phyloP scores from a whole-genome alignment of 345 rosid genomes.

The Brassica napus region DNA sequence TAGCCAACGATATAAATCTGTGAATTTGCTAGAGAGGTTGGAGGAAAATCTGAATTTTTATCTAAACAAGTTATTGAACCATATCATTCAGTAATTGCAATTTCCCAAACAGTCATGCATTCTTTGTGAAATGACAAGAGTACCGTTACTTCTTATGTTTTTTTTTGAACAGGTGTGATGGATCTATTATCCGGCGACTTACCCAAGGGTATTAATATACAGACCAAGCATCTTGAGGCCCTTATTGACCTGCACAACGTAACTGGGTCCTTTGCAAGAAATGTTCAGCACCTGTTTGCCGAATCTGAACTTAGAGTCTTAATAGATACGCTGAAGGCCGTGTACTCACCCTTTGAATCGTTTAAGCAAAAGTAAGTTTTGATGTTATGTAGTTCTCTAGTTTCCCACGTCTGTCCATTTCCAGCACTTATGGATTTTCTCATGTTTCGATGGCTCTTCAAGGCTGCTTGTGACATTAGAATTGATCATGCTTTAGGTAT shows the following conservation, averaged over 20 bases:
- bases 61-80: background rate
- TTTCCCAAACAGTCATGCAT: background rate
- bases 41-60: background rate
- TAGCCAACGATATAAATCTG: background rate
- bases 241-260: conserved; percentile 87
- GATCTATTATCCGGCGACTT: conserved; percentile 88
- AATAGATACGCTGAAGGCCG: conserved; percentile 84
- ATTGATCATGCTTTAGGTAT: conserved; percentile 54
- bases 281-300: conserved; percentile 86
- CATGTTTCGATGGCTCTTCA: conserved; percentile 7
- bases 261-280: conserved; percentile 83
- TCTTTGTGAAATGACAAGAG: conserved; percentile 5
- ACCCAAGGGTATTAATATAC: conserved; percentile 85
- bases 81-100: background rate
- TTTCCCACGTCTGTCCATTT: conserved; percentile 2
- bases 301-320: conserved; percentile 77
- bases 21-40: background rate
- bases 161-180: conserved; percentile 59
- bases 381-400: background rate
- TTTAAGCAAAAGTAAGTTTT: conserved; percentile 81
- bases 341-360: conserved; percentile 79
- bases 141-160: conserved; percentile 28
- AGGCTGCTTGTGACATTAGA: conserved; percentile 21
- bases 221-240: conserved; percentile 89
- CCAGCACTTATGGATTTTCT: background rate